Evolutionary conservation across 768 basidiomycete species (phyloP), one percentile per base, ranked within the genome.

Genomic region (Pleurotus sapidus): DNA sequence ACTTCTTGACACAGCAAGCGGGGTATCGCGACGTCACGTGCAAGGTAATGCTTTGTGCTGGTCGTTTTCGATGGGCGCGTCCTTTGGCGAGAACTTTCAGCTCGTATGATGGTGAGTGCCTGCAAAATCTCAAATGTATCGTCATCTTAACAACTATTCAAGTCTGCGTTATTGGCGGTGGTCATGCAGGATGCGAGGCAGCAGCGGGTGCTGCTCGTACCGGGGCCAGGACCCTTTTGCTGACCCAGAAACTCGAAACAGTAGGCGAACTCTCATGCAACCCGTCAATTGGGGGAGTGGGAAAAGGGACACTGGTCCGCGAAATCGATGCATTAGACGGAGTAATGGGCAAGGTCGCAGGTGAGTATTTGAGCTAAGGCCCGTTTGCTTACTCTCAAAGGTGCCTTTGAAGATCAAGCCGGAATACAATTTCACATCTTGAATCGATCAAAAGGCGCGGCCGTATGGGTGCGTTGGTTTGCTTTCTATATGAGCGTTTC

Each of bases 261-360:
- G 83, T 96, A 46, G 94, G 94, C 34, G 80, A 84, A 62, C 64
- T 96, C 64, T 94, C 92, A 18, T 96, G 94, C 64, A 96, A 96
- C 68, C 94, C 94, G 2, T 93, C 91, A 1, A 89, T 95, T 58
- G 94, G 94, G 5, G 93, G 93, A 17, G 86, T 96, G 3, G 94
- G 94, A 4, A 96, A 96, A 72, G 94, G 94, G 17, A 94, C 88
- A 0, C 75, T 96, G 27, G 91, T 95, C n/a, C 77, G 89, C 43
- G 94, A 96, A 69, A 85, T 96, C 4, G 94, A 96, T 65, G 94
- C 94, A 25, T 72, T 96, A 57, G 94, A 93, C 62, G 94, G 94
- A 2, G 65, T 95, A 8, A 93, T 93, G 77, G 94, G 90, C 1
- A 76, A 76, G 45, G 83, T 93, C n/a, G 82, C 90, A 60, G 93